Conservation (phyloP, 2,329 filamentous ascomycete species). For the Ramichloridium luteum region DNA sequence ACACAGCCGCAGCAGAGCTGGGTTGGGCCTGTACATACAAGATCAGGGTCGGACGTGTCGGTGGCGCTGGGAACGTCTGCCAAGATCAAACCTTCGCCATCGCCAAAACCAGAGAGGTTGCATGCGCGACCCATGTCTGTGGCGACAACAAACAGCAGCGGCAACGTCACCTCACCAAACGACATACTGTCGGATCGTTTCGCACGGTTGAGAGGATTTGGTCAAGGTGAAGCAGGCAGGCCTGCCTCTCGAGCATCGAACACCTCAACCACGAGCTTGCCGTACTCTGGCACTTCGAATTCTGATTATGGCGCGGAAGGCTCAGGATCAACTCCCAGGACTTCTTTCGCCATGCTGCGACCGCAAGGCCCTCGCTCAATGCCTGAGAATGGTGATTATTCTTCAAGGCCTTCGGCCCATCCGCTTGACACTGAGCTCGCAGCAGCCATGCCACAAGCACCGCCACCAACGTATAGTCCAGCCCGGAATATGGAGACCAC, state of each 20-base stretch:
- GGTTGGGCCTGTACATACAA: constrained; percentile 3
- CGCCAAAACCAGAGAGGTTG: constrained; percentile 54
- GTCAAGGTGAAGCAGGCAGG: constrained; percentile 3
- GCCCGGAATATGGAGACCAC: constrained; percentile 57
- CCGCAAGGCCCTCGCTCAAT: constrained; percentile 43
- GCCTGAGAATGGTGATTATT: constrained; percentile 29
- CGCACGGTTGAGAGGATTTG: constrained; percentile 14
- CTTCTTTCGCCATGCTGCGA: constrained; percentile 11
- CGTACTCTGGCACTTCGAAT: constrained; percentile 31
- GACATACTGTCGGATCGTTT: constrained; percentile 30
- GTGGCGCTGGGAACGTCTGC: constrained; percentile 8
- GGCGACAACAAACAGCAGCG: constrained; percentile 16
- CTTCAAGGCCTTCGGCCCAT: constrained; percentile 32
- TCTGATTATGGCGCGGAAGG: constrained; percentile 23
- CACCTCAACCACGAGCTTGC: constrained; percentile 16
- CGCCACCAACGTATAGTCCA: constrained; percentile 68
- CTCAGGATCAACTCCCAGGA: constrained; percentile 11
- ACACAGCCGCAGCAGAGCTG: constrained; percentile 18
- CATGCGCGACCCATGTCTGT: constrained; percentile 46
- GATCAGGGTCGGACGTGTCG: constrained; percentile 11
- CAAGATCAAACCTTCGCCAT: constrained; percentile 20
- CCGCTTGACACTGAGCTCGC: constrained; percentile 41
- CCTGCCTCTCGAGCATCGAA: constrained; percentile 20
- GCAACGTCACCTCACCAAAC: constrained; percentile 21
- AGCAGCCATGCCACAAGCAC: constrained; percentile 53